Base-by-base conservation (phyloP, 2,329 filamentous ascomycete genomes). In the Xylariaceae sp. region DNA sequence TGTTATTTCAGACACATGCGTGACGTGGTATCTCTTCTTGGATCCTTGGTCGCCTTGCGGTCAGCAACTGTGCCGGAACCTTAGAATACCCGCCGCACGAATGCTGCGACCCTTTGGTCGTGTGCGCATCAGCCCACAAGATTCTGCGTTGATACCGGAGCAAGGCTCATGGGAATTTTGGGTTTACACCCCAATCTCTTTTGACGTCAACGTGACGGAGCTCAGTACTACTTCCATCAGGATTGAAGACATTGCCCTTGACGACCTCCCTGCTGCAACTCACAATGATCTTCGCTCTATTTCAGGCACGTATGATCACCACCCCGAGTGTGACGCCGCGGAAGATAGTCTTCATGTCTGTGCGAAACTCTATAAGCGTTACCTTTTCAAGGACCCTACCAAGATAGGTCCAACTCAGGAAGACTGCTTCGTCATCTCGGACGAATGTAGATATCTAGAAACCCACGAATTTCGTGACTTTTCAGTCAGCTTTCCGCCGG, bases 381-480 rank as follows among this genome's bases (percentile, higher is more conserved):
- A 62, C 35, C 59, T 66, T 34, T 73, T 69, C 64, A 71, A 68
- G 45, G 68, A 68, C n/a, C 55, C 62, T 4, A 54, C 57, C 2
- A 63, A 51, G 9, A 60, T 61, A 2, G 57, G 59, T 2, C n/a
- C 32, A 4, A 51, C 64, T 2, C 41, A 61, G 4, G 32, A 64
- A 4, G 70, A 72, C 53, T 48, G 55, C 4, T 71, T 66, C 29
- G 62, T 71, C 19, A 61, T 72, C 27, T 64, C 70, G 1, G 41
- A 57, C 11, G 61, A 65, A 2, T 59, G 61, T 9, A 62, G 65
- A 11, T 58, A 62, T n/a, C 43, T 71, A 2, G 68, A 71, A 29
- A 12, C 45, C 2, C 63, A 70, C 29, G 71, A 73, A 50, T 64
- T 69, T 50, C 64, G 69, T 7, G 69, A 71, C 46, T 53, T 64